Evolutionary conservation across 1,139 yeast genomes (phyloP), one percentile per base, ranked within the genome.

Genomic region (Sugiyamaella xylanicola): DNA sequence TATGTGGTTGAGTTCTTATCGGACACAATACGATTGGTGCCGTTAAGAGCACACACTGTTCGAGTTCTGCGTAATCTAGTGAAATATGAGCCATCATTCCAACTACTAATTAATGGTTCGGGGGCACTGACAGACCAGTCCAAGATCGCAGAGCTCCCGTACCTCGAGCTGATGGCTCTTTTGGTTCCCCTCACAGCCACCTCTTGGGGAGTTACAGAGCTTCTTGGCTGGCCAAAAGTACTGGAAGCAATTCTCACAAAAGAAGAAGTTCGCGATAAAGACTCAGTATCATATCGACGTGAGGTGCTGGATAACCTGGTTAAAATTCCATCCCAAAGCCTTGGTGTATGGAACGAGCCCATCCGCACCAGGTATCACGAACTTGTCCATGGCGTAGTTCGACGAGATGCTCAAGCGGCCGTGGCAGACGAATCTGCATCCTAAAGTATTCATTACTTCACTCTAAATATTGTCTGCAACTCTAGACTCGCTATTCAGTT

Each of bases 211-310:
- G 46, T 55, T 1, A 43, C 36, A 1, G 64, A 59, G 17, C 56
- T 67, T 9, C 50, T 66, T 13, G 51, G 55, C 13, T 65, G 68
- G 68, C 65, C 69, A 1, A 57, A 58, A 42, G 65, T 66, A 3
- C 65, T 67, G 70, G 60, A 60, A 29, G 56, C 51, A 5, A 47
- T 63, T 16, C 54, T 66, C 17, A 58, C 60, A 41, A 59, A 54
- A 22, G 57, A 56, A n/a, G 59, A 61, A 15, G 56, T 65, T 4
- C 55, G 60, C 3, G 65, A 62, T n/a, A 61, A 59, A 2, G 64
- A 62, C 4, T 52, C 60, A 4, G 27, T 63, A 19, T 54, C 60
- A 1, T 55, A 58, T 15, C 56, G 66, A n/a, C 56, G 65, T n/a
- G 60, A 63, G 36, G 61, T 63, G 27, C 45, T 66, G 25, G 65